Percentiles rank a stretch among this genome's conserved stretches.
Evolutionary conservation across 495 filamentous ascomycete genomes (phyloP).

Genomic region (Daldinia bambusicola): DNA sequence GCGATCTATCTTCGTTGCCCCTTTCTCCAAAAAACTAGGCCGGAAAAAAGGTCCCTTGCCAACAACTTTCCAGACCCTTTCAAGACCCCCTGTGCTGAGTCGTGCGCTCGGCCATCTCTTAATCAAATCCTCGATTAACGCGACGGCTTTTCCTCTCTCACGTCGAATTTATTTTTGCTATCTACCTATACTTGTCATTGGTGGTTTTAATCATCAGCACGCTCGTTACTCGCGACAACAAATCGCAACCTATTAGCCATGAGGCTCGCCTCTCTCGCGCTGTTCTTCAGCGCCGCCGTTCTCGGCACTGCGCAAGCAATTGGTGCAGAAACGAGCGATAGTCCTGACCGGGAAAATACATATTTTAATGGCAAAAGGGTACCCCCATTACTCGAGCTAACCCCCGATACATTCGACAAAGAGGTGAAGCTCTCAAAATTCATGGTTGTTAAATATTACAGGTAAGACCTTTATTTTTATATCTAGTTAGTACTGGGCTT

Average conservation of each 20-base stretch:
- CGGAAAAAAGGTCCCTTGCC: slow-evolving; percentile 24
- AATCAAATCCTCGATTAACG: slow-evolving; percentile 19
- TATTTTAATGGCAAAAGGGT: slow-evolving; percentile 84
- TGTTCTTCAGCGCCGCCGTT: slow-evolving; percentile 55
- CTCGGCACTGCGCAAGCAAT: slow-evolving; percentile 50
- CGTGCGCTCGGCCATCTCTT: slow-evolving; percentile 23
- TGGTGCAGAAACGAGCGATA: slow-evolving; percentile 48
- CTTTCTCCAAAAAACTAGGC: slow-evolving; percentile 31
- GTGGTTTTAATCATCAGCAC: slow-evolving; percentile 20
- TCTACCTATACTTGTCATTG: background rate
- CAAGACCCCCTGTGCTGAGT: slow-evolving; percentile 12
- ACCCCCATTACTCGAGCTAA: slow-evolving; percentile 72
- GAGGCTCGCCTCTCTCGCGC: slow-evolving; percentile 50
- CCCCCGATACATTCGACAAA: slow-evolving; percentile 55
- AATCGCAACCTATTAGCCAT: slow-evolving; percentile 38
- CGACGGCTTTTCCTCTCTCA: slow-evolving; percentile 2
- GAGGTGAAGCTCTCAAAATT: slow-evolving; percentile 54
- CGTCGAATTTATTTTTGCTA: slow-evolving; percentile 10
- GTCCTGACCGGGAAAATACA: slow-evolving; percentile 58
- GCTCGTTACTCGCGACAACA: slow-evolving; percentile 39
- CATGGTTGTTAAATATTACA: slow-evolving; percentile 62
- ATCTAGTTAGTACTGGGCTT: background rate
- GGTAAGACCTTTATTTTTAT: slow-evolving; percentile 45
- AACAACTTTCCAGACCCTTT: slow-evolving; percentile 7
- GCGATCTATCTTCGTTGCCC: slow-evolving; percentile 32